Evolutionary conservation across 2,329 filamentous ascomycete species (phyloP).

Genomic region (Nannizziopsis arthrosporioides): DNA sequence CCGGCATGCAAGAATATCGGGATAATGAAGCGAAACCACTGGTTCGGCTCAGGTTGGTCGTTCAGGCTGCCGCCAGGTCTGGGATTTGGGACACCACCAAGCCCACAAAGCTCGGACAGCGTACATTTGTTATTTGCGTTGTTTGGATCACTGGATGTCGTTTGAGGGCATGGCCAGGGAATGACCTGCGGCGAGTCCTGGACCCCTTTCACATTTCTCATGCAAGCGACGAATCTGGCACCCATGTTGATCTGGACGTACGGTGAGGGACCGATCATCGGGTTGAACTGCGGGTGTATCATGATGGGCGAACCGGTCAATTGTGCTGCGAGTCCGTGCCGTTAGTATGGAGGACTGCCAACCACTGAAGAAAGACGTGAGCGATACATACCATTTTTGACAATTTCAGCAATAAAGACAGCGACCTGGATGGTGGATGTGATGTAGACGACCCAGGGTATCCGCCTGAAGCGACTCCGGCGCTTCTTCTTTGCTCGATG

Average conservation of each 20-base stretch:
- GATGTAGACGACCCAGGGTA: conserved; percentile 72
- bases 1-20: conserved; percentile 95
- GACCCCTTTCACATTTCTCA: conserved; percentile 56
- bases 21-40: conserved; percentile 93
- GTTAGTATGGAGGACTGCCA: conserved; percentile 4
- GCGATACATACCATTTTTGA: conserved; percentile 58
- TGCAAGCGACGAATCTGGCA: conserved; percentile 81
- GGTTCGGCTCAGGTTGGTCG: conserved; percentile 59
- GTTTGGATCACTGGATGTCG: conserved; percentile 48
- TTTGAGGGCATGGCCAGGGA: conserved; percentile 69
- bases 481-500: conserved; percentile 26
- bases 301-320: conserved; percentile 58
- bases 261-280: conserved; percentile 89
- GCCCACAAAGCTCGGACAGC: conserved; percentile 72
- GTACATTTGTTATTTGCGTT: conserved; percentile 49
- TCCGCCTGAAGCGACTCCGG: conserved; percentile 46
- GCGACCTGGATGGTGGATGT: conserved; percentile 64
- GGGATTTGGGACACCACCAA: conserved; percentile 62
- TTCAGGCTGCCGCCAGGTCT: conserved; percentile 38
- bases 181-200: conserved; percentile 28
- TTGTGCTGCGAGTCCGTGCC: conserved; percentile 42
- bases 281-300: conserved; percentile 79
- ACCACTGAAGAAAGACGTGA: conserved; percentile 1
- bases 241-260: conserved; percentile 96
- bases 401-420: conserved; percentile 82